phyloP scores from a whole-genome alignment of 2,329 filamentous ascomycete genomes.

The Trichoderma simmonsii region DNA sequence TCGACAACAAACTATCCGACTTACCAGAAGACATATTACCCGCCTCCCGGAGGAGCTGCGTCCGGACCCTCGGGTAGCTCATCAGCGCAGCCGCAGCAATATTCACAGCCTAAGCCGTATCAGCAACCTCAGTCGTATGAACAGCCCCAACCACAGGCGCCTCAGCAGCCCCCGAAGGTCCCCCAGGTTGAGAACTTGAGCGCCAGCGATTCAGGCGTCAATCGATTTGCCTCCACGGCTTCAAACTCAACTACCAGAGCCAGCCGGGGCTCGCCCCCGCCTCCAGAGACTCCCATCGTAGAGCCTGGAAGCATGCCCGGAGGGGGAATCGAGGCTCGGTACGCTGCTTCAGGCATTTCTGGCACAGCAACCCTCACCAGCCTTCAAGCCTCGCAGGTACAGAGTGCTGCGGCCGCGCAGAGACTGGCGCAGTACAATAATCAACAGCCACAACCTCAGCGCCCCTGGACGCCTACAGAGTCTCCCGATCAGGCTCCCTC shows the following conservation, averaged over 20 bases:
- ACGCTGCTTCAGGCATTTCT: slow-evolving; percentile 86
- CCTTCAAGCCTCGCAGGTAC: slow-evolving; percentile 55
- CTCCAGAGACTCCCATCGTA: slow-evolving; percentile 84
- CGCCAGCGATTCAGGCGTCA: slow-evolving; percentile 50
- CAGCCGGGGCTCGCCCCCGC: slow-evolving; percentile 87
- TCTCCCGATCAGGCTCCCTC: slow-evolving; percentile 80
- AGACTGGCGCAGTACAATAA: slow-evolving; percentile 72
- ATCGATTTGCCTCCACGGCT: slow-evolving; percentile 72
- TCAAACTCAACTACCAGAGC: slow-evolving; percentile 92
- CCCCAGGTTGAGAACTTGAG: slow-evolving; percentile 25
- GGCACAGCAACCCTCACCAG: slow-evolving; percentile 78
- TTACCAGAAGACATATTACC: slow-evolving; percentile 59
- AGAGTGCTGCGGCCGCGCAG: slow-evolving; percentile 79
- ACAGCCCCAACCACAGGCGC: not conserved
- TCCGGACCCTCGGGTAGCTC: slow-evolving; percentile 34
- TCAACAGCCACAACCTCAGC: slow-evolving; percentile 33
- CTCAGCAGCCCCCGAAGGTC: slow-evolving; percentile 21
- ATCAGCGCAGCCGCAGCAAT: slow-evolving; percentile 4
- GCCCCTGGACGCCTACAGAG: slow-evolving; percentile 96
- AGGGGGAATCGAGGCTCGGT: slow-evolving; percentile 85
- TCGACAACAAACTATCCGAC: slow-evolving; percentile 43
- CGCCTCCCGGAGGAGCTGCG: slow-evolving; percentile 49
- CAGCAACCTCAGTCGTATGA: not conserved
- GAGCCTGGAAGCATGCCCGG: slow-evolving; percentile 67
- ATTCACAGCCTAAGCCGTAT: slow-evolving; percentile 17